Conservation (phyloP, 1,284 basidiomycete species). For the Xerocomus cyaneibrunnescens region DNA sequence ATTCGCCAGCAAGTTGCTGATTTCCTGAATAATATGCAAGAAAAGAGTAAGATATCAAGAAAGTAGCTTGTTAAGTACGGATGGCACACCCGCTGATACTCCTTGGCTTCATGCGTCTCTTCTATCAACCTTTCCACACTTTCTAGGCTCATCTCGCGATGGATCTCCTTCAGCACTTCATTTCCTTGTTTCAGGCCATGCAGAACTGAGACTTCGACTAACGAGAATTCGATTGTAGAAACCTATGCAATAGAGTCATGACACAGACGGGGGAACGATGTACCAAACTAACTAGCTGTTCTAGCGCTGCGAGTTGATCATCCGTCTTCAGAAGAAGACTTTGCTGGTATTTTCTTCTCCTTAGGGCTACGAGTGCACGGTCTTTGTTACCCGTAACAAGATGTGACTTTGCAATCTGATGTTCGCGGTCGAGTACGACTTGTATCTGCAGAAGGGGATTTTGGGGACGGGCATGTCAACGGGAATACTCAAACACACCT, state of each 20-base stretch:
- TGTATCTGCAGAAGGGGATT: constrained; percentile 64
- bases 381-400: constrained; percentile 83
- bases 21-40: constrained; percentile 60
- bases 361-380: constrained; percentile 81
- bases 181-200: constrained; percentile 94
- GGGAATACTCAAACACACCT: constrained; percentile 49
- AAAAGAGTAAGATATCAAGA: constrained; percentile 6
- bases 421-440: constrained; percentile 81
- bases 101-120: constrained; percentile 89
- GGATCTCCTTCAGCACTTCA: constrained; percentile 89
- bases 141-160: constrained; percentile 90
- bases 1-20: constrained; percentile 84
- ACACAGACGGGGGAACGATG: neutral
- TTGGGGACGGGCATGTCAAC: constrained; percentile 1
- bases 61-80: neutral
- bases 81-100: constrained; percentile 78
- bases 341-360: constrained; percentile 93
- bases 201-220: constrained; percentile 90
- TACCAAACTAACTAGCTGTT: constrained; percentile 72
- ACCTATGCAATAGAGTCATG: constrained; percentile 53
- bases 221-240: constrained; percentile 93
- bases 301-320: constrained; percentile 83
- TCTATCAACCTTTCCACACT: constrained; percentile 92
- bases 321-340: constrained; percentile 87
- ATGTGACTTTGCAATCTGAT: constrained; percentile 85